These are phyloP conservation scores for Fusarium burgessii DNA, from an alignment of 2,329 filamentous ascomycete genomes.

Conservation along the genomic window DNA sequence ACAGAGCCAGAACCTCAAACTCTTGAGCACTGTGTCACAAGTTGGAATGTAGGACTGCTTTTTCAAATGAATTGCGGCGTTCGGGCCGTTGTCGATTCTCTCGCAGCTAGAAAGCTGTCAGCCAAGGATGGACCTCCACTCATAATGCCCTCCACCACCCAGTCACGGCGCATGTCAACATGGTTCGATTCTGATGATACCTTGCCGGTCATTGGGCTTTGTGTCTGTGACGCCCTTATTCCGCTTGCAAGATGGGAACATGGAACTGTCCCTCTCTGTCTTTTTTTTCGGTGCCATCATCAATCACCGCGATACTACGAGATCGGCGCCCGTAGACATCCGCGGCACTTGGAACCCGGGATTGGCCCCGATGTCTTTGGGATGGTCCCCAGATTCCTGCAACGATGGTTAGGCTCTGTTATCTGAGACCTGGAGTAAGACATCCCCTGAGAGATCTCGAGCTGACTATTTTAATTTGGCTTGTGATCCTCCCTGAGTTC, in stretches of 20 bases:
- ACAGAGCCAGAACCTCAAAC: neutral
- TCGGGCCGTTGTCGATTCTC: constrained; percentile 31
- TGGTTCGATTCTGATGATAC: constrained; percentile 35
- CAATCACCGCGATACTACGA: neutral
- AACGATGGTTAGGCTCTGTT: neutral
- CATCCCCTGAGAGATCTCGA: constrained; percentile 14
- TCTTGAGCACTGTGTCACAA: constrained; percentile 14
- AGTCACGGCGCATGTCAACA: constrained; percentile 30
- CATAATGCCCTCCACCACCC: constrained; percentile 21
- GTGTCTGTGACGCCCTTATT: neutral
- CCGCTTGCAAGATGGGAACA: neutral
- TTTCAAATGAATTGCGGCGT: constrained; percentile 19
- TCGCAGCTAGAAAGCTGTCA: constrained; percentile 15
- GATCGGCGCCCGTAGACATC: neutral
- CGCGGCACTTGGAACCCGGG: constrained; percentile 6
- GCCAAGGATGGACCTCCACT: constrained; percentile 29
- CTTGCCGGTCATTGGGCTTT: constrained; percentile 22
- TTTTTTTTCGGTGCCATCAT: neutral
- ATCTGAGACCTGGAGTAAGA: constrained; percentile 10
- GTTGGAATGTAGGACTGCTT: constrained; percentile 14
- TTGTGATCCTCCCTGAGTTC: neutral
- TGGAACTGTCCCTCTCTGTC: neutral
- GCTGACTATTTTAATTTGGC: neutral
- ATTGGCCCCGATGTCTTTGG: constrained; percentile 9
- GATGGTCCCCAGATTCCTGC: constrained; percentile 10